Evolutionary conservation across 2,329 filamentous ascomycete genomes (phyloP), one percentile per base, ranked within the genome.

Genomic region (Juglanconis sp.): DNA sequence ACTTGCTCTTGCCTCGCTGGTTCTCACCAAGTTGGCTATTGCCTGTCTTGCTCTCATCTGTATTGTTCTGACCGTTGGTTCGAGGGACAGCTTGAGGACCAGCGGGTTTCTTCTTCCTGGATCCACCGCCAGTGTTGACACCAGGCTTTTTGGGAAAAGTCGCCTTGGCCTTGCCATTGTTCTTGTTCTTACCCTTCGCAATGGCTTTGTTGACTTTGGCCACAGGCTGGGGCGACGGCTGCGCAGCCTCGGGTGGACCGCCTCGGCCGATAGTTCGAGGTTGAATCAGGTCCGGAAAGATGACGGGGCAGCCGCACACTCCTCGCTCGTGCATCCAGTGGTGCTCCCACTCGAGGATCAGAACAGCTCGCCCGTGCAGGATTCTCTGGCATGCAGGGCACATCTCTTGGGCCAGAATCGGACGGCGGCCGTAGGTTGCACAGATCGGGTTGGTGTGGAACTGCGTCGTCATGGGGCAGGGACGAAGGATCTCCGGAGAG

Each of bases 251-350:
- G 10, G 24, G 4, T 13, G 46, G 55, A 1, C 34, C 31, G 38
- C 44, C 56, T 3, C 48, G 53, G 4, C 65, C 64, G 17, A 74
- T 64, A 0, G 74, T 60, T 1, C 73, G 70, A 1, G 76, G 76
- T 24, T 68, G 68, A 55, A 70, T 65, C 1, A 74, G 65, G 17
- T 70, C 67, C 0, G 76, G 77, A 57, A 79, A 79, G 1, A 64
- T 38, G 1, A 75, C 71, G 0, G 68, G 64, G 54, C 77, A 79
- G 31, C 65, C 65, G 59, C 77, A 79, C 6, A 67, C 74, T 3
- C 76, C 77, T n/a, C 76, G 74, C 65, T 75, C 74, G 66, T 79
- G 77, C 66, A 78, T 74, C 69, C 73, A 79, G 11, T 72, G 73
- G 65, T 79, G 77, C 69, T 78, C 76, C 61, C 68, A 70, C 65